These are phyloP conservation scores for Teratosphaeria pseudoeucalypti DNA, from an alignment of 2,329 filamentous ascomycete genomes.

Conservation along the genomic window DNA sequence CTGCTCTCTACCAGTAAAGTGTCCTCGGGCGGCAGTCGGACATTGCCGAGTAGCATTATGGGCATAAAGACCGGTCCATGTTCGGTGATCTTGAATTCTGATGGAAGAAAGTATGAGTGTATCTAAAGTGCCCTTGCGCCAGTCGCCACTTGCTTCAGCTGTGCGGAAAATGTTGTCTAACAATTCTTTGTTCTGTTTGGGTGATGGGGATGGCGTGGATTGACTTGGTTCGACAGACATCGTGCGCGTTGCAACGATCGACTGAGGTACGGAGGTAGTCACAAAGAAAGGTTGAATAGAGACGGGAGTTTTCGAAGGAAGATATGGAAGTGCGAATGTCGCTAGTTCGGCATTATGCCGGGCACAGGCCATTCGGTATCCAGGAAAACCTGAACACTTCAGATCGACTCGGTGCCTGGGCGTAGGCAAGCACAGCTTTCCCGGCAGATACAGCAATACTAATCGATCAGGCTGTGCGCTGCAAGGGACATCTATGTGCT, in stretches of 20 bases:
- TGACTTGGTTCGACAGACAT: not conserved
- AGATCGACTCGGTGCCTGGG: not conserved
- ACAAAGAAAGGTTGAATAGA: not conserved
- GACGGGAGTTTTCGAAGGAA: not conserved
- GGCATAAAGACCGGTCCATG: not conserved
- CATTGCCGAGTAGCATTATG: not conserved
- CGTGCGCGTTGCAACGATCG: not conserved
- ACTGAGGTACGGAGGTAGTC: not conserved
- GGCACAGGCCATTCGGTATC: not conserved
- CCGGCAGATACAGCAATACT: not conserved
- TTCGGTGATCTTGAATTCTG: not conserved
- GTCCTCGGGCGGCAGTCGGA: not conserved
- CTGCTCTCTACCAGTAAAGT: not conserved
- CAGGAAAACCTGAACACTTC: not conserved
- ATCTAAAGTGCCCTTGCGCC: not conserved
- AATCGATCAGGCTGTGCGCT: no score
- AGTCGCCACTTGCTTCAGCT: not conserved
- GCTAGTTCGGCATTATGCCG: not conserved
- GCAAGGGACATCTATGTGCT: no score
- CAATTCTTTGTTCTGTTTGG: not conserved
- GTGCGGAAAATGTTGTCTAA: not conserved
- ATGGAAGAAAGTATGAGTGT: not conserved
- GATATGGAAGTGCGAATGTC: not conserved
- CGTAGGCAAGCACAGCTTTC: not conserved
- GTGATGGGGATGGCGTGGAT: not conserved